These are phyloP conservation scores for Chlamydomonas reinhardtii DNA, from an alignment of 163 green algal species.

Conservation along the genomic window DNA sequence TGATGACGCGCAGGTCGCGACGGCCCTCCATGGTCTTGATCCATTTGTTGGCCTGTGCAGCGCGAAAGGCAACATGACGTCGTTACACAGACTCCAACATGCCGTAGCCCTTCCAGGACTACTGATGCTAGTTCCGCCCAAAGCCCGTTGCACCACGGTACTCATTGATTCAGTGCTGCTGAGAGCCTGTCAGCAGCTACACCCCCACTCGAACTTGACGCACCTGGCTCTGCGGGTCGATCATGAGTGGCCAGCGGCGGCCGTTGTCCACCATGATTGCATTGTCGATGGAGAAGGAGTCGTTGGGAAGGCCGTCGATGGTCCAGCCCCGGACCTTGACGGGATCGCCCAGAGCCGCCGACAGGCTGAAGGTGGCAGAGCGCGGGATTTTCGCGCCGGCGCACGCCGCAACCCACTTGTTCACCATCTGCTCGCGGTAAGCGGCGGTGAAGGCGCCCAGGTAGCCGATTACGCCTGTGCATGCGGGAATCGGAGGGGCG, in stretches of 20 bases:
- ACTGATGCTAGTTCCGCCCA: no score
- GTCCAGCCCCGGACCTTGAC: slow-evolving; percentile 82
- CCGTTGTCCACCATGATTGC: slow-evolving; percentile 77
- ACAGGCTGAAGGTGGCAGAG: slow-evolving; percentile 65
- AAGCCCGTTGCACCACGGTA: no score
- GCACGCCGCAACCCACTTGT: slow-evolving; percentile 56
- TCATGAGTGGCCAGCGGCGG: slow-evolving; percentile 81
- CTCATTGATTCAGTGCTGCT: no score
- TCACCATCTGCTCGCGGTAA: slow-evolving; percentile 69
- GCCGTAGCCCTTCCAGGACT: no score
- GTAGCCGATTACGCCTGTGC: slow-evolving; percentile 73
- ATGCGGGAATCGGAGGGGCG: no score
- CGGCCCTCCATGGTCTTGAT: slow-evolving; percentile 76
- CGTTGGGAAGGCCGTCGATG: slow-evolving; percentile 83
- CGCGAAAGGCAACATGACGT: no score
- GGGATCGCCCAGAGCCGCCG: slow-evolving; percentile 72
- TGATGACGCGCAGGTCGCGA: slow-evolving; percentile 79
- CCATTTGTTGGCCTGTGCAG: slow-evolving; percentile 82
- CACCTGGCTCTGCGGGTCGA: slow-evolving; percentile 78
- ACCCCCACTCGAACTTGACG: background rate
- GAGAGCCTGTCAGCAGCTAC: no score
- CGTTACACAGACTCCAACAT: no score
- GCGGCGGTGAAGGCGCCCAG: slow-evolving; percentile 79
- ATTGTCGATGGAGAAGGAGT: slow-evolving; percentile 84
- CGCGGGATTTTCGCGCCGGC: slow-evolving; percentile 53